These are phyloP conservation scores for Diaporthe capsici DNA, from an alignment of 2,329 filamentous ascomycete genomes.

Conservation along the genomic window DNA sequence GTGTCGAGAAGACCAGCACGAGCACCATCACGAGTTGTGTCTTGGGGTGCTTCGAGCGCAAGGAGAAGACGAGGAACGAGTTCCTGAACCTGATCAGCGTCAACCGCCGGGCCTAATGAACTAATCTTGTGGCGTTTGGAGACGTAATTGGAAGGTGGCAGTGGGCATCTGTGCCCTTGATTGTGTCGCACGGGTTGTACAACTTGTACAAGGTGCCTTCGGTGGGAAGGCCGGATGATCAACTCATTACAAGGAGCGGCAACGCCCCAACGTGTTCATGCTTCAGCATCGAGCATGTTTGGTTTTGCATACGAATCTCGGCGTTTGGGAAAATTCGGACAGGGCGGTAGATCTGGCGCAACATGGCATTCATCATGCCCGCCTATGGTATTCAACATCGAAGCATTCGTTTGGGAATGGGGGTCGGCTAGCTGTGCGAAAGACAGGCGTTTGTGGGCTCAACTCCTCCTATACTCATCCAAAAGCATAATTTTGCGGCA, in stretches of 20 bases:
- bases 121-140: not conserved
- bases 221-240: conserved; percentile 38
- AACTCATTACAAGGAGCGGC: conserved; percentile 42
- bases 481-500: conserved; percentile 2
- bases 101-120: conserved; percentile 56
- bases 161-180: too few relatives aligned
- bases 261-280: conserved; percentile 34
- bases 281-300: conserved; percentile 27
- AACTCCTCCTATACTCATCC: conserved; percentile 42
- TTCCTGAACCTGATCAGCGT: conserved; percentile 86
- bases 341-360: conserved; percentile 19
- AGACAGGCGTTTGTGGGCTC: conserved; percentile 44
- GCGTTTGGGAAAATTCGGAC: conserved; percentile 35
- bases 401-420: conserved; percentile 9
- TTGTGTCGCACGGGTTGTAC: not conserved
- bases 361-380: conserved; percentile 41
- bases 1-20: conserved; percentile 91
- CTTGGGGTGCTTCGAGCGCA: conserved; percentile 93
- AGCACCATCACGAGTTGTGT: conserved; percentile 97
- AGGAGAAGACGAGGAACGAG: conserved; percentile 94
- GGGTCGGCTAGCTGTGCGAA: conserved; percentile 22
- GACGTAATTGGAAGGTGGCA: not conserved
- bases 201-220: not conserved
- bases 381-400: conserved; percentile 36
- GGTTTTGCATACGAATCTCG: conserved; percentile 35